Percentiles rank a stretch among this genome's conserved stretches.
These are phyloP conservation scores for Chytriomyces confervae DNA, from an alignment of 192 early-diverging fungal species.

Conservation along the genomic window DNA sequence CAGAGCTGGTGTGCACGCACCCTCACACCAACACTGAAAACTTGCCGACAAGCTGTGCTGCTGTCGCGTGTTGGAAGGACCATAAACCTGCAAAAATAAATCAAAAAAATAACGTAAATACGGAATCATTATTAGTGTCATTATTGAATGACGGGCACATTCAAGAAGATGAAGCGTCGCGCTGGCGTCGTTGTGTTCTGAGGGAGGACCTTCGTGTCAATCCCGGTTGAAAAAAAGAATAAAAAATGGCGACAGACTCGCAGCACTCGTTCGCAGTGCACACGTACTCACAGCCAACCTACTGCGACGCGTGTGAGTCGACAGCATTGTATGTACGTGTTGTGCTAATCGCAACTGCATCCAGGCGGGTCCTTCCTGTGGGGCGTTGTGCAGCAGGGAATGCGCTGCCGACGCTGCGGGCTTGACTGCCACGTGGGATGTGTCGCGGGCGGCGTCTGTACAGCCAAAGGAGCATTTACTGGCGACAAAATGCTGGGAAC, in stretches of 20 bases:
- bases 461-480: not conserved
- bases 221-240: too few relatives aligned
- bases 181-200: not conserved
- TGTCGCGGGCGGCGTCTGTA: not conserved
- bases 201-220: too few relatives aligned
- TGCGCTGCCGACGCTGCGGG: constrained; percentile 50
- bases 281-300: constrained; percentile 67
- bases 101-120: too few relatives aligned
- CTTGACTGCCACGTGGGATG: constrained; percentile 27
- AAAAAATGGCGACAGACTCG: too few relatives aligned
- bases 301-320: constrained; percentile 68
- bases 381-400: constrained; percentile 73
- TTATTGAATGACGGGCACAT: too few relatives aligned
- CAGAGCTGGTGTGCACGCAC: not conserved
- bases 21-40: not conserved
- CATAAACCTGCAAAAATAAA: too few relatives aligned
- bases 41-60: not conserved
- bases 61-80: not conserved
- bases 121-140: too few relatives aligned
- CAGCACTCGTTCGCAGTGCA: constrained; percentile 59
- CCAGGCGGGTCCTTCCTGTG: constrained; percentile 63
- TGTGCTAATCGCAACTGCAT: not conserved
- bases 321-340: not conserved
- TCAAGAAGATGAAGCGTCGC: too few relatives aligned
- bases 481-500: not conserved